phyloP scores from a whole-genome alignment of 495 filamentous ascomycete genomes.

The Bacidia rubella region DNA sequence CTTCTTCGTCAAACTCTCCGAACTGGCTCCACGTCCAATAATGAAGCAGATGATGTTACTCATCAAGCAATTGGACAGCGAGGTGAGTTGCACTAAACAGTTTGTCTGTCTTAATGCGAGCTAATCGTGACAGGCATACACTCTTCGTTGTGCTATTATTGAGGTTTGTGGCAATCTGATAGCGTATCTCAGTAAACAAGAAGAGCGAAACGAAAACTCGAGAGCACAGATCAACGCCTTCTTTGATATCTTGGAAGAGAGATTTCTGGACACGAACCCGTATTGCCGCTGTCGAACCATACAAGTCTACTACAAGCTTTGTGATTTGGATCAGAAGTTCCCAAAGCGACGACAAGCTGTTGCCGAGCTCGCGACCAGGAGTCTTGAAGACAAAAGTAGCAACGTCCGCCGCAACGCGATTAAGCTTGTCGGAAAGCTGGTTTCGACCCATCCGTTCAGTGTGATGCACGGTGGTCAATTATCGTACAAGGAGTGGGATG shows the following conservation, averaged over 20 bases:
- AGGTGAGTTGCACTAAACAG: slow-evolving; percentile 42
- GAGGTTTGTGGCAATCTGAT: slow-evolving; percentile 99
- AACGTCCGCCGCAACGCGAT: slow-evolving; percentile 93
- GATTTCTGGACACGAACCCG: slow-evolving; percentile 92
- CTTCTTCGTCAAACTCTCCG: slow-evolving; percentile 92
- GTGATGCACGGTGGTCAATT: slow-evolving; percentile 84
- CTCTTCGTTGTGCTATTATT: slow-evolving; percentile 81
- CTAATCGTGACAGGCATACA: slow-evolving; percentile 55
- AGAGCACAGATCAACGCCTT: slow-evolving; percentile 92
- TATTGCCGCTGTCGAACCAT: slow-evolving; percentile 88
- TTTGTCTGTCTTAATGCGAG: slow-evolving; percentile 1
- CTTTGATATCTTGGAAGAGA: slow-evolving; percentile 90
- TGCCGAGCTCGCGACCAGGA: slow-evolving; percentile 72
- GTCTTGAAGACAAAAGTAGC: slow-evolving; percentile 94
- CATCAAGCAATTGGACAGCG: slow-evolving; percentile 87
- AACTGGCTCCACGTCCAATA: slow-evolving; percentile 77
- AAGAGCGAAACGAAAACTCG: slow-evolving; percentile 78
- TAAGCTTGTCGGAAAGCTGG: slow-evolving; percentile 72
- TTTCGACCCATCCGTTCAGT: slow-evolving; percentile 87
- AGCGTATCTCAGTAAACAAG: slow-evolving; percentile 74
- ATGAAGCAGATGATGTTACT: slow-evolving; percentile 95
- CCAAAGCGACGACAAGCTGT: slow-evolving; percentile 78
- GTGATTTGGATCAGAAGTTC: slow-evolving; percentile 86
- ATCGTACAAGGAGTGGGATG: slow-evolving; percentile 69
- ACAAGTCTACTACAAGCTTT: slow-evolving; percentile 85